A percentile compares a stretch with the other conserved stretches of the same genome.
Conservation (phyloP, 1,139 yeast genomes). For the Taphrina sp. region DNA sequence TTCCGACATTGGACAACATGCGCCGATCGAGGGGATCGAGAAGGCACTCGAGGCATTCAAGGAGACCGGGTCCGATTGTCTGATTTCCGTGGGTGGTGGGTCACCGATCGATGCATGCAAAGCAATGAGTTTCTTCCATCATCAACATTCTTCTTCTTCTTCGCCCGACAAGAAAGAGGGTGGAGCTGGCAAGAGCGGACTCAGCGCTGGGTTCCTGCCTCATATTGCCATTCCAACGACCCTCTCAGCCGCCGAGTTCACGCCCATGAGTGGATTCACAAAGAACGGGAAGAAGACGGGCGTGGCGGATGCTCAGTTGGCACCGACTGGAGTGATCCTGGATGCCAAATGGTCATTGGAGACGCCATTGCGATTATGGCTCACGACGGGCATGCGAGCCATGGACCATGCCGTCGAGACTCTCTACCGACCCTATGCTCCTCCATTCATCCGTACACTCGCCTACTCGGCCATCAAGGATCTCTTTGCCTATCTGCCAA, state of each 20-base stretch:
- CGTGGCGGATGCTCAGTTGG: conserved; percentile 8
- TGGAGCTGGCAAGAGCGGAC: too few relatives aligned
- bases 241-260: conserved; percentile 35
- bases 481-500: conserved; percentile 32
- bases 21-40: conserved; percentile 28
- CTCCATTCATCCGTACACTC: conserved; percentile 31
- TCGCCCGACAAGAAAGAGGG: not conserved
- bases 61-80: conserved; percentile 36
- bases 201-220: conserved; percentile 12
- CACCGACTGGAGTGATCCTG: conserved; percentile 33
- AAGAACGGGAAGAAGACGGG: conserved; percentile 31
- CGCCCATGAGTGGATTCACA: conserved; percentile 33
- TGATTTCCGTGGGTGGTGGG: conserved; percentile 33
- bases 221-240: conserved; percentile 35
- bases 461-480: conserved; percentile 29
- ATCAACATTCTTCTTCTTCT: conserved; percentile 18
- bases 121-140: conserved; percentile 17
- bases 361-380: conserved; percentile 32
- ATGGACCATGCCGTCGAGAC: conserved; percentile 33
- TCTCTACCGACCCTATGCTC: conserved; percentile 27
- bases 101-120: conserved; percentile 32
- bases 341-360: conserved; percentile 29
- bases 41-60: conserved; percentile 32
- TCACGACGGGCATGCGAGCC: conserved; percentile 35
- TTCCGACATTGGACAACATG: conserved; percentile 29